A percentile compares a stretch with the other conserved stretches of the same genome.
phyloP scores from a whole-genome alignment of 75 land plant genomes.

The Pseudotsuga menziesii region DNA sequence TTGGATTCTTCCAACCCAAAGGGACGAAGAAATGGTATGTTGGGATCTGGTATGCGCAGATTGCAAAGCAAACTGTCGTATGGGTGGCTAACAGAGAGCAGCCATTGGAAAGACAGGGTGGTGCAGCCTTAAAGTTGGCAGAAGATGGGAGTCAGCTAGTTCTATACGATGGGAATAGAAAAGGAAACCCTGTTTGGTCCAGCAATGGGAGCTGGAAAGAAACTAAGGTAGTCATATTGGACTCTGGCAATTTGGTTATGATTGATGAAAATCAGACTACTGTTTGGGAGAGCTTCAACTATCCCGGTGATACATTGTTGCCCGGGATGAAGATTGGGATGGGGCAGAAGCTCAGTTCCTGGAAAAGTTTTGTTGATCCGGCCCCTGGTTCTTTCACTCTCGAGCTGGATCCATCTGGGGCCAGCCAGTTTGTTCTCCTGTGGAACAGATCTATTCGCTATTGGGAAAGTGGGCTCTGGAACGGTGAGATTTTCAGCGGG shows the following conservation, averaged over 20 bases:
- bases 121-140: not conserved
- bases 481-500: slow-evolving; percentile 30
- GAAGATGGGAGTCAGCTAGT: slow-evolving; percentile 39
- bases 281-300: slow-evolving; percentile 59
- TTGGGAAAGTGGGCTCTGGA: slow-evolving; percentile 52
- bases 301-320: slow-evolving; percentile 49
- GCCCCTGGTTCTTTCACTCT: slow-evolving; percentile 33
- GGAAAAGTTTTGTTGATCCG: slow-evolving; percentile 39
- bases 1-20: slow-evolving; percentile 77
- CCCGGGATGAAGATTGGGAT: slow-evolving; percentile 48
- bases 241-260: slow-evolving; percentile 51
- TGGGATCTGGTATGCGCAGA: slow-evolving; percentile 44
- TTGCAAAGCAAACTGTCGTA: slow-evolving; percentile 10
- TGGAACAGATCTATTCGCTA: slow-evolving; percentile 35
- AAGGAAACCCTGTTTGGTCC: slow-evolving; percentile 29
- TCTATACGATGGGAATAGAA: not conserved
- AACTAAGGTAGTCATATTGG: slow-evolving; percentile 19
- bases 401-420: slow-evolving; percentile 18
- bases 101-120: slow-evolving; percentile 20
- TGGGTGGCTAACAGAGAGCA: slow-evolving; percentile 65
- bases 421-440: slow-evolving; percentile 22
- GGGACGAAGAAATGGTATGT: slow-evolving; percentile 38
- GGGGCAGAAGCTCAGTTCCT: slow-evolving; percentile 20
- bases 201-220: slow-evolving; percentile 16
- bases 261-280: not conserved